phyloP scores from a whole-genome alignment of 2,329 filamentous ascomycete species.

The Alternaria solani region DNA sequence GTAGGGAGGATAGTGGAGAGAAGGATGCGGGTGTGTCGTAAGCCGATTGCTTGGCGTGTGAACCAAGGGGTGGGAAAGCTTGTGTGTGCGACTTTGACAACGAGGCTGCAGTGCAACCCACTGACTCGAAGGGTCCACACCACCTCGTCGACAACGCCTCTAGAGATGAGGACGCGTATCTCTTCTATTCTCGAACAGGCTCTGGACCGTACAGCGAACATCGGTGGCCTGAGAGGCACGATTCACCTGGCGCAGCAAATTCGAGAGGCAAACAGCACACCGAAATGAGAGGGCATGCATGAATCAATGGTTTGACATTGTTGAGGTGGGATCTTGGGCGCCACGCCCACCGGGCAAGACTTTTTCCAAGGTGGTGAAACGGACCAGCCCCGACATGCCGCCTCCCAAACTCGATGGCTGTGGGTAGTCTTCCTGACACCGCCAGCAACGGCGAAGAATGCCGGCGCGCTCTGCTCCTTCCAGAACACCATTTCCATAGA shows the following conservation, averaged over 20 bases:
- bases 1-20: neutral
- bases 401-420: neutral
- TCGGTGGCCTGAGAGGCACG: neutral
- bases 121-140: neutral
- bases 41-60: conserved; percentile 6
- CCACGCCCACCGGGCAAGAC: neutral
- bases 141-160: neutral
- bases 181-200: neutral
- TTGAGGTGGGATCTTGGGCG: neutral
- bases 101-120: neutral
- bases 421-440: neutral
- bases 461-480: neutral
- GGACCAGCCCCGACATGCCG: neutral
- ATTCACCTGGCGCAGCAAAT: neutral
- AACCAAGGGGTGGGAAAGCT: conserved; percentile 6
- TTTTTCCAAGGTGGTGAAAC: conserved; percentile 1
- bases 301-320: neutral
- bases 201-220: neutral
- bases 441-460: neutral
- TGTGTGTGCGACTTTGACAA: neutral
- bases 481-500: neutral
- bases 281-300: conserved; percentile 6
- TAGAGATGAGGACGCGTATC: conserved; percentile 2
- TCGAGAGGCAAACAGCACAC: neutral
- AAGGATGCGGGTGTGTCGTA: conserved; percentile 7